phyloP scores from a whole-genome alignment of 345 rosid genomes.

The Salix caprea region DNA sequence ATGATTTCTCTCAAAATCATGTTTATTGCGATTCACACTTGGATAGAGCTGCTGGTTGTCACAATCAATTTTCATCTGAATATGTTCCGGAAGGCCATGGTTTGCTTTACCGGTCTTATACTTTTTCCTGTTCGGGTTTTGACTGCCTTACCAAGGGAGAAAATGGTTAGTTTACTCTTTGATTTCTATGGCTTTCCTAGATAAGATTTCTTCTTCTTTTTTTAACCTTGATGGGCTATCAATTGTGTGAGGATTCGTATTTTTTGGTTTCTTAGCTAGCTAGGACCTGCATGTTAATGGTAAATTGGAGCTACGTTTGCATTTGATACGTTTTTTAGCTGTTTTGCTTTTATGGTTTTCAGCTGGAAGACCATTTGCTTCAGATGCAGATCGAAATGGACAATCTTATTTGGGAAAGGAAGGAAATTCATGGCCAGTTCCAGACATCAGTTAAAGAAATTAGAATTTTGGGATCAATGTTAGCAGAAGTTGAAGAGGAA shows the following conservation, averaged over 20 bases:
- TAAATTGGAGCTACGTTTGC: not conserved
- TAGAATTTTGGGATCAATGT: conserved; percentile 45
- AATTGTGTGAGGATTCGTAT: not conserved
- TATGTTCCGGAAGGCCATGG: conserved; percentile 42
- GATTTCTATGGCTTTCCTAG: too few relatives aligned
- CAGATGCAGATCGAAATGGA: conserved; percentile 54
- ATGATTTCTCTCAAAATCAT: conserved; percentile 38
- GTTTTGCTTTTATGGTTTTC: conserved; percentile 21
- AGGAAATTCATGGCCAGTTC: conserved; percentile 51
- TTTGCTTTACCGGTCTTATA: conserved; percentile 43
- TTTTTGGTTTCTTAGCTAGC: too few relatives aligned
- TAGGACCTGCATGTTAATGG: not conserved
- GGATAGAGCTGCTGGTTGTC: conserved; percentile 47
- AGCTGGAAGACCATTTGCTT: conserved; percentile 59
- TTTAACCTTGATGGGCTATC: not conserved
- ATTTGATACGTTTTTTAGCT: not conserved
- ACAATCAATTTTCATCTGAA: conserved; percentile 44
- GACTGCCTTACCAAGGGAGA: conserved; percentile 57
- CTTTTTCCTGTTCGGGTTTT: conserved; percentile 54
- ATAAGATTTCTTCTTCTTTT: too few relatives aligned
- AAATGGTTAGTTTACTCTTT: conserved; percentile 44
- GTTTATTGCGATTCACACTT: conserved; percentile 40
- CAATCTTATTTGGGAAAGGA: conserved; percentile 47
- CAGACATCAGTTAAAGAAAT: conserved; percentile 46
- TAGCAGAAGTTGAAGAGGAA: conserved; percentile 68